These are phyloP conservation scores for Castanea mollissima DNA, from an alignment of 306 rosid genomes.

Conservation along the genomic window DNA sequence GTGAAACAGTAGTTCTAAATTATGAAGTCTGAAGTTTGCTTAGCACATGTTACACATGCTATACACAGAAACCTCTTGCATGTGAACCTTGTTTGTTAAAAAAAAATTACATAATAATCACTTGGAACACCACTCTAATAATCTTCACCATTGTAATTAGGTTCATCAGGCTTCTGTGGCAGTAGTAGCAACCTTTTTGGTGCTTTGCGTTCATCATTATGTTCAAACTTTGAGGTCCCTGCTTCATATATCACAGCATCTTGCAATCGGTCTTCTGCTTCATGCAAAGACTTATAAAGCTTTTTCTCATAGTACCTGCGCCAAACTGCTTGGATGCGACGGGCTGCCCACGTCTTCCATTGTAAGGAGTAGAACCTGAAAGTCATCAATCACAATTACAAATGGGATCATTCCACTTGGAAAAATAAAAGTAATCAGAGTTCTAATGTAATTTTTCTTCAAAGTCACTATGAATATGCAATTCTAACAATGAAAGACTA, in stretches of 20 bases:
- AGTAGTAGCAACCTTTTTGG: constrained; percentile 41
- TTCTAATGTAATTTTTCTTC: no score
- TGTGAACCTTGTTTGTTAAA: not conserved
- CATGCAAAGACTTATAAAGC: constrained; percentile 40
- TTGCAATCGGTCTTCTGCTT: constrained; percentile 50
- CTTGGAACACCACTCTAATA: no score
- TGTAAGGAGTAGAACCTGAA: constrained; percentile 53
- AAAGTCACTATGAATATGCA: no score
- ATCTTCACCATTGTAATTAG: constrained; percentile 47
- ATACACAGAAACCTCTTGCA: not conserved
- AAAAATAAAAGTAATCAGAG: no score
- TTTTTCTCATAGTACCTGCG: constrained; percentile 52
- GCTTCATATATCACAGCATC: constrained; percentile 54
- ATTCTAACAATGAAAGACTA: no score
- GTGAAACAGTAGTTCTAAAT: not conserved
- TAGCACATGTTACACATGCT: not conserved
- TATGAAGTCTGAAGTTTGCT: not conserved
- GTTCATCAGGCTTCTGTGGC: constrained; percentile 72
- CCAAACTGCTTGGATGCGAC: constrained; percentile 76
- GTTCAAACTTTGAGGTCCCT: constrained; percentile 47
- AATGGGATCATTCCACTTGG: no score
- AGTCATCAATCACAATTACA: no score
- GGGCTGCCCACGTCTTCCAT: constrained; percentile 78
- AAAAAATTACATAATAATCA: not conserved
- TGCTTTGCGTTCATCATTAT: constrained; percentile 18